Conservation (phyloP, 2,329 filamentous ascomycete species). For the Colletotrichum higginsianum region DNA sequence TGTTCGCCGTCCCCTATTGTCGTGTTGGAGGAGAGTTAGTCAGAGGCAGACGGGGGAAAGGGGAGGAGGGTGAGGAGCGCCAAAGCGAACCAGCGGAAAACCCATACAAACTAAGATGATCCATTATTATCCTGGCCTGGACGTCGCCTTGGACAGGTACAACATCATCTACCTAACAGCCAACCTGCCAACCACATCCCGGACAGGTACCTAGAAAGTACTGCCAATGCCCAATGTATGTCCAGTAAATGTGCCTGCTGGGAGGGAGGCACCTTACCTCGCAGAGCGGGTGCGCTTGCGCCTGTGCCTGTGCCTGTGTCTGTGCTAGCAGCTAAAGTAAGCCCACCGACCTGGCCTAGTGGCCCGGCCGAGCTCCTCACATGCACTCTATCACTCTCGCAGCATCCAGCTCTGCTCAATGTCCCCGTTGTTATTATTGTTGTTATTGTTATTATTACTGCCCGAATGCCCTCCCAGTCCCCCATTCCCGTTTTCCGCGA, state of each 20-base stretch:
- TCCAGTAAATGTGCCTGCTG: too few relatives aligned
- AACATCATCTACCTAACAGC: too few relatives aligned
- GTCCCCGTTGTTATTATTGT: conserved; percentile 17
- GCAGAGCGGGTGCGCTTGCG: conserved; percentile 19
- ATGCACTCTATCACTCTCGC: conserved; percentile 3
- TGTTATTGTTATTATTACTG: conserved; percentile 39
- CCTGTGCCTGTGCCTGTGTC: conserved; percentile 18
- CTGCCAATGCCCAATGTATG: background rate
- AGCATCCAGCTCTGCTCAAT: background rate
- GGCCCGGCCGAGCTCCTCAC: conserved; percentile 33
- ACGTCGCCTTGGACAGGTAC: background rate
- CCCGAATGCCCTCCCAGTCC: conserved; percentile 34
- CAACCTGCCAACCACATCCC: too few relatives aligned
- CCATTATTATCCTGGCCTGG: background rate
- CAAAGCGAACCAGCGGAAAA: conserved; percentile 21
- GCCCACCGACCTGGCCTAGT: conserved; percentile 23
- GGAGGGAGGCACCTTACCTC: background rate
- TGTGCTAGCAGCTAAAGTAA: conserved; percentile 24
- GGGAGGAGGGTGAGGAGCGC: background rate
- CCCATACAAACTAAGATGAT: background rate
- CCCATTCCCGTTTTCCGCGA: background rate
- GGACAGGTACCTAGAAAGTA: background rate
- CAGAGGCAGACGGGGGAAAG: background rate
- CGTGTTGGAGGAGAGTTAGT: background rate
- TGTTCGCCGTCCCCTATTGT: conserved; percentile 11